Base-by-base conservation (phyloP, 768 basidiomycete genomes). In the Ramaria sp. region DNA sequence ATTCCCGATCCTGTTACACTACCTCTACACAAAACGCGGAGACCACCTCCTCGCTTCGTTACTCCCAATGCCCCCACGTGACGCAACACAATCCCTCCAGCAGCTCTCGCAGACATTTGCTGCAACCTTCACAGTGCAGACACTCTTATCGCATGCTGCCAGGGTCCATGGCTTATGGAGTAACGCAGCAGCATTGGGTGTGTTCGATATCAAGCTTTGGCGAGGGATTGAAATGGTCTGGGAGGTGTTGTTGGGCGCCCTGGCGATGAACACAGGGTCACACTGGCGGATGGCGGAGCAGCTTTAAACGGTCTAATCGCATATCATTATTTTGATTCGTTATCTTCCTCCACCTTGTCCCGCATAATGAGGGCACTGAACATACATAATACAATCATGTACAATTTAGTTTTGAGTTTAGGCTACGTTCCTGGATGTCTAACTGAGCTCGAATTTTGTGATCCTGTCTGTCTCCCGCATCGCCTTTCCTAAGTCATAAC, bases 51-150 rank as follows among this genome's bases (percentile, higher is more conserved):
- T 64, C 24, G 48, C 52, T 16, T 38, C 59, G 22, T 58, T 64
- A 27, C 59, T 64, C 9, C 63, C 63, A n/a, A 56, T 42, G 22
- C 61, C 32, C 12, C 59, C 24, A 43, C 61, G 22, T 63, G 67
- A 53, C 54, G 66, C 15, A 61, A 67, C 8, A 62, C 70, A 28
- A 61, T 66, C 43, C 1, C 22, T 25, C 6, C 9, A 20, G 32
- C 41, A 55, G 5, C 53, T 47, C 4, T 22, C 53, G 3, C 28
- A 44, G 28, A 47, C 24, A 8, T 34, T 55, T 12, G 53, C 53
- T n/a, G 43, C 32, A 32, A 55, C 53, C 2, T 55, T 45, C 32
- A 55, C 53, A 10, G 34, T 34, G 10, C 53, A 55, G 18, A 43
- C 53, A 44, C 53, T 55, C 15, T 27, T 55, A 20, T 34, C 53